Percentiles rank a stretch among this genome's conserved stretches.
phyloP scores from a whole-genome alignment of 805 yeast species.

The Ogataea glucozyma region DNA sequence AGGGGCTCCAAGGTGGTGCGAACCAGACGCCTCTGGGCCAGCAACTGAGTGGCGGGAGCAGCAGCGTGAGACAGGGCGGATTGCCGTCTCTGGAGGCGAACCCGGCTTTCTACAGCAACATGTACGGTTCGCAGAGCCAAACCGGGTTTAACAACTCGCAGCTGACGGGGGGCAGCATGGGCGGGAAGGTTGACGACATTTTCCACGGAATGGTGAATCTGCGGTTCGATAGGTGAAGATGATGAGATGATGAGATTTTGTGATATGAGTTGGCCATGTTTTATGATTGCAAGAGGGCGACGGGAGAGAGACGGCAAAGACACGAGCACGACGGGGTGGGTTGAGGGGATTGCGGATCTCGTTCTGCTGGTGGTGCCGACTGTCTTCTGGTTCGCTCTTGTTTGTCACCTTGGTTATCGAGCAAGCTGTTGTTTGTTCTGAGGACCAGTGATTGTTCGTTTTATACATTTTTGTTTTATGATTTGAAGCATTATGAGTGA shows the following conservation, averaged over 20 bases:
- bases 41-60: conserved; percentile 18
- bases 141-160: conserved; percentile 30
- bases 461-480: conserved; percentile 2
- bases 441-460: not conserved
- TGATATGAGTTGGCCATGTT: conserved; percentile 10
- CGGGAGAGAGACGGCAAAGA: too few species aligned
- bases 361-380: too few species aligned
- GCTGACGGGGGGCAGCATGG: conserved; percentile 28
- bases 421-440: not conserved
- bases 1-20: conserved; percentile 8
- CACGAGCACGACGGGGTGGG: too few species aligned
- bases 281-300: too few species aligned
- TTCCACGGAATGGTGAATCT: conserved; percentile 32
- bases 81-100: conserved; percentile 17
- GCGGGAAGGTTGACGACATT: conserved; percentile 29
- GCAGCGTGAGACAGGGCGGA: conserved; percentile 17
- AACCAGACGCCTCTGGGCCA: conserved; percentile 18
- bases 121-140: conserved; percentile 5
- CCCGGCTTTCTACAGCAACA: conserved; percentile 14
- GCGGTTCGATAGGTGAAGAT: conserved; percentile 27
- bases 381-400: not conserved
- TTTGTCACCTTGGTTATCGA: not conserved
- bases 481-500: conserved; percentile 3
- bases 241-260: not conserved
- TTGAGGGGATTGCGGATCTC: too few species aligned